These are phyloP conservation scores for Salix suchowensis DNA, from an alignment of 345 rosid genomes.

Conservation along the genomic window DNA sequence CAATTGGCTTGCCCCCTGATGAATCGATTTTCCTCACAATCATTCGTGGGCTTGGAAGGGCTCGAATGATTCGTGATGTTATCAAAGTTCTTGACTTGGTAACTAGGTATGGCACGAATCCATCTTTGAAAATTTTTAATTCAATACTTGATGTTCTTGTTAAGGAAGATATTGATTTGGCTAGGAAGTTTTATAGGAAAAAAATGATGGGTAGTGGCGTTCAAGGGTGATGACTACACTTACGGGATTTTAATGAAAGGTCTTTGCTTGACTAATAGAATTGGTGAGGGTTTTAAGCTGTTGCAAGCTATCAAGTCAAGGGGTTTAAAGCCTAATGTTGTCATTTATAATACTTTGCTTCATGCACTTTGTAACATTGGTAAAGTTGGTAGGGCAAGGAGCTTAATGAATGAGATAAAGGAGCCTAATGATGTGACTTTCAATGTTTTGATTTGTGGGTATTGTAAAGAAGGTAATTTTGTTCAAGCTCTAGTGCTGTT, in stretches of 20 bases:
- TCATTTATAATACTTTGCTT: constrained; percentile 69
- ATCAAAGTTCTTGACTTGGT: constrained; percentile 54
- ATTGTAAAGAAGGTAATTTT: constrained; percentile 61
- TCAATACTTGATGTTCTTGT: constrained; percentile 75
- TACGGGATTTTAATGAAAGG: constrained; percentile 89
- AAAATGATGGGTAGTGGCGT: constrained; percentile 70
- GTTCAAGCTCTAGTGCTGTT: constrained; percentile 68
- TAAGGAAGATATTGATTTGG: constrained; percentile 80
- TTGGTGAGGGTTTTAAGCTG: constrained; percentile 77
- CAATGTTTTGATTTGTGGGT: constrained; percentile 67
- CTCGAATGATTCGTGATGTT: constrained; percentile 43
- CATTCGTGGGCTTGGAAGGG: constrained; percentile 64
- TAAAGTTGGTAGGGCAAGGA: constrained; percentile 82
- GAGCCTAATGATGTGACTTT: constrained; percentile 70
- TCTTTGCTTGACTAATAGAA: constrained; percentile 81
- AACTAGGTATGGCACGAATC: constrained; percentile 38
- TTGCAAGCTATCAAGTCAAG: constrained; percentile 63
- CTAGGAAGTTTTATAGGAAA: constrained; percentile 64
- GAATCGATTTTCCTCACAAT: constrained; percentile 61
- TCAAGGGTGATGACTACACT: constrained; percentile 76
- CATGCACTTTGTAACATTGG: constrained; percentile 66
- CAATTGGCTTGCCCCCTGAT: constrained; percentile 62
- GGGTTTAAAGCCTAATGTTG: constrained; percentile 48
- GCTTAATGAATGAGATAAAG: constrained; percentile 68
- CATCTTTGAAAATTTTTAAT: constrained; percentile 65